Base-by-base conservation (phyloP, 108 stramenopile species). In the Skeletonema grethae region DNA sequence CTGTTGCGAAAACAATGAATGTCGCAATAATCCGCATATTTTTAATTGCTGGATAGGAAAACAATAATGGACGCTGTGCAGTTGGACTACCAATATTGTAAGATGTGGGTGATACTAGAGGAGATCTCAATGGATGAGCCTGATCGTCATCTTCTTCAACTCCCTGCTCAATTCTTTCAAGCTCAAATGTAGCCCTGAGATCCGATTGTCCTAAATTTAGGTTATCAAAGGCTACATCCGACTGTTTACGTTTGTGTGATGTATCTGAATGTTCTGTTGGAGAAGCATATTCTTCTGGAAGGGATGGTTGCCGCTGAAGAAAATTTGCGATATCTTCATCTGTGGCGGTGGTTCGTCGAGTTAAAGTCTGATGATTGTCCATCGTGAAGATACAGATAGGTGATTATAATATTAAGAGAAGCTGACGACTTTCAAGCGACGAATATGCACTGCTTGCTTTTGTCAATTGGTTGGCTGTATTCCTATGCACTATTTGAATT, bases 161-260 rank as follows among this genome's bases (percentile, higher is more conserved):
- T 2, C 56, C 68, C 38, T 57, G 57, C 34, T 69, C 68, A 58
- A 69, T 57, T 5, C 24, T 72, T 31, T 72, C 62, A 32, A 63
- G 36, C 4, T 63, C 57, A 56, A 69, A 58, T n/a, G 29, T 58
- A 38, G 46, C 50, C 15, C 60, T 13, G 25, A 63, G 32, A 35
- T 32, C 61, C 20, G 71, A 29, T 5, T 18, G 41, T 0, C 22
- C 32, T 35, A 61, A 57, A 18, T 41, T 24, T 34, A 63, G 2
- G n/a, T 63, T 16, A 11, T 16, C 20, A 3, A 63, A 63, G 13
- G 45, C 65, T n/a, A 66, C 30, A 55, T 72, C 71, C 20, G 48
- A 55, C 28, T 72, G 71, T 35, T 72, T 72, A 7, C 71, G 71
- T 53, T 72, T 72, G 62, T 72, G 71, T 1, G 71, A 72, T 2